Conservation (phyloP, 2,329 filamentous ascomycete species). For the Penicillium expansum region DNA sequence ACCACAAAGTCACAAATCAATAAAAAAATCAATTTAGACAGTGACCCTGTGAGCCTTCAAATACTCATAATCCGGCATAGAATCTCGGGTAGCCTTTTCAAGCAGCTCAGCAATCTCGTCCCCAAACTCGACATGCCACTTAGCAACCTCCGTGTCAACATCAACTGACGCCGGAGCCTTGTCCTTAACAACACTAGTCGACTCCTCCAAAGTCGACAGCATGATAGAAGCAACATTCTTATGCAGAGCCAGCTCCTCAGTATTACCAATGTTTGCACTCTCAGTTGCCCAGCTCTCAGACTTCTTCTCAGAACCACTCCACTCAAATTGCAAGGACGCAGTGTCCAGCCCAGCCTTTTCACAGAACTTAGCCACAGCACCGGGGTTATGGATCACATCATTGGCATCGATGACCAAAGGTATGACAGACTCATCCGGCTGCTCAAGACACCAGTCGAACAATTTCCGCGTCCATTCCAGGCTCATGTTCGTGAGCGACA, state of each 20-base stretch:
- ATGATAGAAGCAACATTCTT: conserved; percentile 14
- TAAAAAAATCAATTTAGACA: neutral
- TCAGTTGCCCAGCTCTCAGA: neutral
- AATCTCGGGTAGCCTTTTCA: conserved; percentile 27
- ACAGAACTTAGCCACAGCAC: conserved; percentile 27
- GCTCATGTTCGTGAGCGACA: conserved; percentile 23
- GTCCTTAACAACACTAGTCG: conserved; percentile 34
- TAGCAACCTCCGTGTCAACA: conserved; percentile 32
- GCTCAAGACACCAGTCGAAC: conserved; percentile 34
- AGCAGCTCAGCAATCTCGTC: conserved; percentile 25
- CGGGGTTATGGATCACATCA: conserved; percentile 35
- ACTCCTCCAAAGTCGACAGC: conserved; percentile 32
- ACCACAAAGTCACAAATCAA: neutral
- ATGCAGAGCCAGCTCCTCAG: neutral
- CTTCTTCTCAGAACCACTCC: conserved; percentile 23
- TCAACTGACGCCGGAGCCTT: conserved; percentile 25
- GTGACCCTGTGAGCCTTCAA: conserved; percentile 29
- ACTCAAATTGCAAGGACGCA: conserved; percentile 28
- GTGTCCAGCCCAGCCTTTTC: conserved; percentile 33
- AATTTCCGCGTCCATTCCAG: conserved; percentile 31
- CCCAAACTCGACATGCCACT: conserved; percentile 41
- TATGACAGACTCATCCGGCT: conserved; percentile 8
- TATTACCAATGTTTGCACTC: neutral
- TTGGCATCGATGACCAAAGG: conserved; percentile 39
- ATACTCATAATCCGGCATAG: conserved; percentile 44